phyloP scores from a whole-genome alignment of 495 filamentous ascomycete genomes.

The Xylaria cubensis region DNA sequence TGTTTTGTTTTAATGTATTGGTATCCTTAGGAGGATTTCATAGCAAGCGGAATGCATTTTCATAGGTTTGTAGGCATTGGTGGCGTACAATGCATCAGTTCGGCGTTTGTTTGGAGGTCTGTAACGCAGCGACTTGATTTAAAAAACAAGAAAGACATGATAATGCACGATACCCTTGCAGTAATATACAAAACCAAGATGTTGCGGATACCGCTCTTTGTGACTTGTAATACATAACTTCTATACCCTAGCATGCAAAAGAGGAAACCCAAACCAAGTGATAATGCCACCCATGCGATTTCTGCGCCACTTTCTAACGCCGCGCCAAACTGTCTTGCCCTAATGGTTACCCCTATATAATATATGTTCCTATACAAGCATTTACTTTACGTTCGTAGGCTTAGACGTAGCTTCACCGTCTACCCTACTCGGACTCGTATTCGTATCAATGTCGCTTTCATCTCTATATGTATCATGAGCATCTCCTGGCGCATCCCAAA shows the following conservation, averaged over 20 bases:
- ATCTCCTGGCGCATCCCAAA: conserved; percentile 53
- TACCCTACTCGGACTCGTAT: conserved; percentile 4
- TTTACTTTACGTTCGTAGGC: conserved; percentile 1
- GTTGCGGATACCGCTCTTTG: background rate
- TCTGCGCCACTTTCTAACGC: conserved; percentile 1
- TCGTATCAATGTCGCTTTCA: conserved; percentile 30
- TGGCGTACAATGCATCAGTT: conserved; percentile 17
- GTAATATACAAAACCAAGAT: background rate
- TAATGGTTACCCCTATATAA: conserved; percentile 1
- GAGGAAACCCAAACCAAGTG: background rate
- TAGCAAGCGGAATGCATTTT: conserved; percentile 7
- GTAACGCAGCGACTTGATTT: background rate
- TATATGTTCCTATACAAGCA: background rate
- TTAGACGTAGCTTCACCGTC: conserved; percentile 3
- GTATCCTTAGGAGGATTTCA: background rate
- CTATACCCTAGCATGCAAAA: background rate
- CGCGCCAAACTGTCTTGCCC: background rate
- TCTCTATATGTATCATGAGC: conserved; percentile 52
- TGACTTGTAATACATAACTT: conserved; percentile 11
- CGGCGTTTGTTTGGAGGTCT: conserved; percentile 22
- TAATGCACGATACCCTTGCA: conserved; percentile 1
- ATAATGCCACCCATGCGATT: background rate
- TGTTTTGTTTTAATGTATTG: background rate
- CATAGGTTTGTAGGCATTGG: background rate
- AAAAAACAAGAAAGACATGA: background rate